These are phyloP conservation scores for Klebsormidium nitens DNA, from an alignment of 139 green algal genomes.

Conservation along the genomic window DNA sequence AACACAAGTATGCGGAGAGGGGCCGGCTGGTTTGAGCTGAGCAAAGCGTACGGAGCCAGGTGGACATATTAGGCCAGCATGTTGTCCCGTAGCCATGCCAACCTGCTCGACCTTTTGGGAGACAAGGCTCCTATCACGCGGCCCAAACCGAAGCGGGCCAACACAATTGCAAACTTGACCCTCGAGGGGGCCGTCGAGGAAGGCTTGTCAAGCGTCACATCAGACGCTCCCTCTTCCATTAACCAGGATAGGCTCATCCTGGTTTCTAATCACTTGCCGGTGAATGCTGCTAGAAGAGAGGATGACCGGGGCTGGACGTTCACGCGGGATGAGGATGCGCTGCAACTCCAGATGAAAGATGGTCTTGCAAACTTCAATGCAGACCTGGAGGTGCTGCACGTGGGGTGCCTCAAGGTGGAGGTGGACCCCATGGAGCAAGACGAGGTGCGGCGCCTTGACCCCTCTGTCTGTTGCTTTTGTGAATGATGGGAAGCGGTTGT, in stretches of 20 bases:
- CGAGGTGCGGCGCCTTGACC: slow-evolving; percentile 10
- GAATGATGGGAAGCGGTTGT: background rate
- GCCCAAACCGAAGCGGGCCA: background rate
- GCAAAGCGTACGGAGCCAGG: too few relatives aligned
- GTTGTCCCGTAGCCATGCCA: slow-evolving; percentile 39
- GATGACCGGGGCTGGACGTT: slow-evolving; percentile 67
- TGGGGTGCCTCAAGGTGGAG: slow-evolving; percentile 42
- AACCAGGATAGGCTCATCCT: slow-evolving; percentile 72
- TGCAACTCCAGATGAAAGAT: slow-evolving; percentile 85
- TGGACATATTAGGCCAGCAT: too few relatives aligned
- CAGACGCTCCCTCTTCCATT: slow-evolving; percentile 31
- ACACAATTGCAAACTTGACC: too few relatives aligned
- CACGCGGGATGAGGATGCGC: slow-evolving; percentile 88
- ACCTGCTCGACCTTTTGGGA: slow-evolving; percentile 36
- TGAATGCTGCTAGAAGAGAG: slow-evolving; percentile 49
- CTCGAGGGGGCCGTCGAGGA: too few relatives aligned
- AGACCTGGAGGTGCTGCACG: slow-evolving; percentile 39
- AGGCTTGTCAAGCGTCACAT: slow-evolving; percentile 27
- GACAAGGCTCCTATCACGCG: slow-evolving; percentile 23
- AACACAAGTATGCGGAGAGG: too few relatives aligned
- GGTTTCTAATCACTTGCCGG: slow-evolving; percentile 85
- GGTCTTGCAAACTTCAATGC: slow-evolving; percentile 3
- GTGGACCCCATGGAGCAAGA: slow-evolving; percentile 69
- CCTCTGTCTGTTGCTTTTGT: background rate
- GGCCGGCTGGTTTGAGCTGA: too few relatives aligned